Evolutionary conservation across 257 asterid genomes (phyloP), one percentile per base, ranked within the genome.

Genomic region (Solanum bulbocastanum): DNA sequence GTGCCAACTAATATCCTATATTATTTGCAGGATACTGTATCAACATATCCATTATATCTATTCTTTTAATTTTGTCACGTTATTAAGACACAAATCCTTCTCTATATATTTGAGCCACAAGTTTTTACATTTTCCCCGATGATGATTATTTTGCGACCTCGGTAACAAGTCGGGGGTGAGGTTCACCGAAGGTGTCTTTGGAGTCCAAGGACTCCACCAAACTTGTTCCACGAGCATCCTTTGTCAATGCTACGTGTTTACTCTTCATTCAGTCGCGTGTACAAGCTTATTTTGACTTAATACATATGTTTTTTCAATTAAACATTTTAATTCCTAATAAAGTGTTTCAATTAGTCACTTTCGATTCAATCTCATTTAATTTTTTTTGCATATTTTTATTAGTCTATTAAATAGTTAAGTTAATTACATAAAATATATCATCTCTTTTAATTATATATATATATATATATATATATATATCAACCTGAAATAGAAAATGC

Each of bases 41-140:
- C 15, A 23, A 23, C 0, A 10, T 10, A 65, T 65, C 0, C 0
- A 1, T 1, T 2, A 10, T 60, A 60, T 65, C 5, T 25, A 8
- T 65, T 8, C 10, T 62, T 22, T 44, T 44, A 44, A 44, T 42
- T 42, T 23, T 23, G 13, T 3, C 6, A 60, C 25, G 30, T 60
- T 25, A 60, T 60, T 23, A 3, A 18, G 69, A 60, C 69, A 60
- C 5, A 4, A 23, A 2, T 60, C 14, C 11, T 56, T 18, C 10
- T 56, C 65, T 56, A 16, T 60, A 16, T 60, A 22, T 60, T 23
- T 8, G 30, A 23, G 27, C 30, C 69, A 8, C 13, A 22, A 56
- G 14, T 9, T 60, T 60, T 22, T 3, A 8, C 3, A 22, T 60
- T 22, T 60, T 60, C 10, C 5, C 10, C 3, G 14, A 60, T 60